Evolutionary conservation across 177 flowering plant genomes (phyloP).

Genomic region (Tripterygium wilfordii): DNA sequence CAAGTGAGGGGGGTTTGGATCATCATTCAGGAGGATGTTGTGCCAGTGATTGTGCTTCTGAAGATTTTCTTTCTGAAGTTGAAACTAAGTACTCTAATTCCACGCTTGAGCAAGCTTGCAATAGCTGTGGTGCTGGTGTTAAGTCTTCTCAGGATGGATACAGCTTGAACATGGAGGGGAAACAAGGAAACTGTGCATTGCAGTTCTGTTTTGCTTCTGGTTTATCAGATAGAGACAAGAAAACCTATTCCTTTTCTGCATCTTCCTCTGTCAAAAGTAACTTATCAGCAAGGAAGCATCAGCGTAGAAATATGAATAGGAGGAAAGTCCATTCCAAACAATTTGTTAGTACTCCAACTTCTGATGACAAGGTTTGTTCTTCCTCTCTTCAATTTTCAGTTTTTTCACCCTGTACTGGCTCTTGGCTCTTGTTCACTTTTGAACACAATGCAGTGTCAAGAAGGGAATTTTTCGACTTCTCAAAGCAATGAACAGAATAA

Average conservation of each 20-base stretch:
- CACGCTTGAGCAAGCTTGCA: slow-evolving; percentile 5
- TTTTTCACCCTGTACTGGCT: background rate
- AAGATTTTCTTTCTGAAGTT: slow-evolving; percentile 6
- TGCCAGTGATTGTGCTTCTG: background rate
- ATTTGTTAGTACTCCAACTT: slow-evolving; percentile 9
- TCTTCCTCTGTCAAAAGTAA: slow-evolving; percentile 19
- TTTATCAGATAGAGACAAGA: slow-evolving; percentile 8
- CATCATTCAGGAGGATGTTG: background rate
- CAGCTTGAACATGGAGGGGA: slow-evolving; percentile 4
- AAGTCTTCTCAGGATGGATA: slow-evolving; percentile 7
- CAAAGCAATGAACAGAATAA: slow-evolving; percentile 6
- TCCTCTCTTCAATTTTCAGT: slow-evolving; percentile 6
- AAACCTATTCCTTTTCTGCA: slow-evolving; percentile 25
- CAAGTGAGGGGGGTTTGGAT: background rate
- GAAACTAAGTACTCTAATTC: slow-evolving; percentile 5
- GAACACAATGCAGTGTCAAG: slow-evolving; percentile 2
- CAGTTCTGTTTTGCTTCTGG: slow-evolving; percentile 11
- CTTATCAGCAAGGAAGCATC: slow-evolving; percentile 18
- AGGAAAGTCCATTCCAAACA: slow-evolving; percentile 21
- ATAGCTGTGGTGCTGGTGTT: slow-evolving; percentile 6
- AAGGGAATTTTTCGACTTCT: slow-evolving; percentile 2
- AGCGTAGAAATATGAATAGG: slow-evolving; percentile 29
- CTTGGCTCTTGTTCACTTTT: slow-evolving; percentile 6
- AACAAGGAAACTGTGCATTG: slow-evolving; percentile 1
- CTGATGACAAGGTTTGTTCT: slow-evolving; percentile 6